Evolutionary conservation across 768 basidiomycete genomes (phyloP).

Genomic region (Antrodiella citrinella): DNA sequence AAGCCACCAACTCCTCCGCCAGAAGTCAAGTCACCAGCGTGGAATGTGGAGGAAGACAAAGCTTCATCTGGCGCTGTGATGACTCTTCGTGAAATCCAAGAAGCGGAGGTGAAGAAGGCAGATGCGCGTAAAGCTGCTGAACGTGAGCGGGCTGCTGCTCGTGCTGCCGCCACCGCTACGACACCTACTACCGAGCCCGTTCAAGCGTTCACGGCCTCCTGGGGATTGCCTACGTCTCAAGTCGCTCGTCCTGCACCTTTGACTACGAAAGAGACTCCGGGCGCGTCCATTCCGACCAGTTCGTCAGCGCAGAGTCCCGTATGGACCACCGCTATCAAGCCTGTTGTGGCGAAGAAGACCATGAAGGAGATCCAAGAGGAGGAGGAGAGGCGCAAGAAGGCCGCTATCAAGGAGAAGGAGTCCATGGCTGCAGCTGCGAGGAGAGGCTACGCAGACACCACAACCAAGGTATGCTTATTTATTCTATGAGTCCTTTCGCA

Average conservation of each 20-base stretch:
- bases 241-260: slow-evolving; percentile 34
- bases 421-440: slow-evolving; percentile 47
- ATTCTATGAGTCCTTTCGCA: slow-evolving; percentile 5
- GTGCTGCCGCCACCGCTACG: slow-evolving; percentile 25
- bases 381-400: slow-evolving; percentile 80
- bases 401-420: slow-evolving; percentile 48
- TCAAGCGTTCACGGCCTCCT: slow-evolving; percentile 62
- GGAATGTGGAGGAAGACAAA: slow-evolving; percentile 60
- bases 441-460: slow-evolving; percentile 73
- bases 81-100: slow-evolving; percentile 91
- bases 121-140: slow-evolving; percentile 72
- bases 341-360: slow-evolving; percentile 66
- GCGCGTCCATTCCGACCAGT: slow-evolving; percentile 23
- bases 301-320: slow-evolving; percentile 31
- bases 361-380: slow-evolving; percentile 99
- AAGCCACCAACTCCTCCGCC: slow-evolving; percentile 6
- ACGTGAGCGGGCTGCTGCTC: slow-evolving; percentile 51
- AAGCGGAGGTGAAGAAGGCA: slow-evolving; percentile 76
- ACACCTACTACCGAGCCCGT: slow-evolving; percentile 42
- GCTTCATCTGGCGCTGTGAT: slow-evolving; percentile 29
- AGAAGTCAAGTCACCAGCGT: slow-evolving; percentile 28
- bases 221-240: slow-evolving; percentile 85
- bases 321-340: slow-evolving; percentile 63
- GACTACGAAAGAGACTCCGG: slow-evolving; percentile 35
- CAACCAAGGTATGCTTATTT: slow-evolving; percentile 49